phyloP scores from a whole-genome alignment of 768 basidiomycete species.

The Mycena rebaudengoi region DNA sequence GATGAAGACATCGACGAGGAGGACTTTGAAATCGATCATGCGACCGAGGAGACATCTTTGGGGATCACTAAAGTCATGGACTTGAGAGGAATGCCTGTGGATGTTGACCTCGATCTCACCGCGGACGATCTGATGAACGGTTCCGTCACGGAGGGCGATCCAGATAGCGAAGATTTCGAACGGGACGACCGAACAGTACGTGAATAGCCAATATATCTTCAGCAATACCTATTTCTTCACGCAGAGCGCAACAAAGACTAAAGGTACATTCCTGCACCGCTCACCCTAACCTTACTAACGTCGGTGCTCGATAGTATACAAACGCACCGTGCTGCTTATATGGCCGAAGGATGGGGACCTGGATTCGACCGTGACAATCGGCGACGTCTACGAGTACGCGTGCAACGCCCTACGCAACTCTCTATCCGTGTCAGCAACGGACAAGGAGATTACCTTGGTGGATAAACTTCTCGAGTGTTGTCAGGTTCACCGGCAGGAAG shows the following conservation, averaged over 20 bases:
- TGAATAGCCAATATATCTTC: not conserved
- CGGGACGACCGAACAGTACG: slow-evolving; percentile 12
- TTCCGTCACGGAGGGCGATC: slow-evolving; percentile 1
- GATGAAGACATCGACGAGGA: slow-evolving; percentile 13
- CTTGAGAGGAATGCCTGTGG: slow-evolving; percentile 10
- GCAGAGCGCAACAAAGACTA: not conserved
- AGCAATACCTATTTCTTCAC: not conserved
- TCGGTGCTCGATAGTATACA: not conserved
- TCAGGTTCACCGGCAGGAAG: slow-evolving; percentile 2
- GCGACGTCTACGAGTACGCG: slow-evolving; percentile 24
- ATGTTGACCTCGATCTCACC: not conserved
- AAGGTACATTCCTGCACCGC: not conserved
- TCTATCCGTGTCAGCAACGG: slow-evolving; percentile 13
- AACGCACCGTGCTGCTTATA: slow-evolving; percentile 20
- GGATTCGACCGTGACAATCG: slow-evolving; percentile 7
- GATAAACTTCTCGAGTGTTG: slow-evolving; percentile 2
- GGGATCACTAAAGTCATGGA: not conserved
- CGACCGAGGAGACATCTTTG: not conserved
- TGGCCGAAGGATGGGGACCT: slow-evolving; percentile 9
- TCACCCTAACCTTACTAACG: not conserved
- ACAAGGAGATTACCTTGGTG: slow-evolving; percentile 15
- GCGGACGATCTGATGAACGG: slow-evolving; percentile 12
- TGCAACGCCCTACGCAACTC: slow-evolving; percentile 14
- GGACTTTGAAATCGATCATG: too few species aligned
- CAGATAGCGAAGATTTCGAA: not conserved